Percentiles rank a stretch among this genome's conserved stretches.
phyloP scores from a whole-genome alignment of 257 asterid species.

The Lycium barbarum region DNA sequence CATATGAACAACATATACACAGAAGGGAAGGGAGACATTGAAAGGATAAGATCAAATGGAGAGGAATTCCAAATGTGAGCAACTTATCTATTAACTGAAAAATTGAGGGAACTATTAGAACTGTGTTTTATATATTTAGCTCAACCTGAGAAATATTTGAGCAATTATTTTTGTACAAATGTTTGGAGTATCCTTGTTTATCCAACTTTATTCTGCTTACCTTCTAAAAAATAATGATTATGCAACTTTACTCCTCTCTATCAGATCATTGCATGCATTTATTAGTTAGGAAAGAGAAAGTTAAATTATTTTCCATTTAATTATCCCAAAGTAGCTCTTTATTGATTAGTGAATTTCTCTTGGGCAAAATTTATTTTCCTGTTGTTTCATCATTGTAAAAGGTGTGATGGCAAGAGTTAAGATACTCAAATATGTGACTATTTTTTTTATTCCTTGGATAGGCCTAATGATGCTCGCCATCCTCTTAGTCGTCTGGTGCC shows the following conservation, averaged over 20 bases:
- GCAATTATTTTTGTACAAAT: too few species aligned
- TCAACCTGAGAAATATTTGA: too few species aligned
- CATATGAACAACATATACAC: constrained; percentile 62
- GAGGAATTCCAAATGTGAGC: constrained; percentile 53
- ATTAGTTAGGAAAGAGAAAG: too few species aligned
- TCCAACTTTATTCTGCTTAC: too few species aligned
- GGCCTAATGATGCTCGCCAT: constrained; percentile 79
- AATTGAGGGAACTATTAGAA: not conserved
- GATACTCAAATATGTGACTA: not conserved
- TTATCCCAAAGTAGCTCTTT: too few species aligned
- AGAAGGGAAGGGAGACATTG: constrained; percentile 76
- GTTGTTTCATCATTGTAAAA: too few species aligned
- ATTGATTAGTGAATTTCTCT: too few species aligned
- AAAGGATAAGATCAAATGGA: constrained; percentile 79
- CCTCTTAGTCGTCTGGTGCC: constrained; percentile 77
- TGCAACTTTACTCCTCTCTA: not conserved
- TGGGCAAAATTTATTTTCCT: too few species aligned
- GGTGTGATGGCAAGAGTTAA: not conserved
- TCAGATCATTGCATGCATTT: not conserved
- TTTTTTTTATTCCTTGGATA: constrained; percentile 35
- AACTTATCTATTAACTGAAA: not conserved
- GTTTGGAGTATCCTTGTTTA: not conserved
- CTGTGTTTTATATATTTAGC: not conserved
- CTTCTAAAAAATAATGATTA: too few species aligned
- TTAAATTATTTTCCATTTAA: too few species aligned